Base-by-base conservation (phyloP, 2,329 filamentous ascomycete genomes). In the Macrophomina phaseolina region DNA sequence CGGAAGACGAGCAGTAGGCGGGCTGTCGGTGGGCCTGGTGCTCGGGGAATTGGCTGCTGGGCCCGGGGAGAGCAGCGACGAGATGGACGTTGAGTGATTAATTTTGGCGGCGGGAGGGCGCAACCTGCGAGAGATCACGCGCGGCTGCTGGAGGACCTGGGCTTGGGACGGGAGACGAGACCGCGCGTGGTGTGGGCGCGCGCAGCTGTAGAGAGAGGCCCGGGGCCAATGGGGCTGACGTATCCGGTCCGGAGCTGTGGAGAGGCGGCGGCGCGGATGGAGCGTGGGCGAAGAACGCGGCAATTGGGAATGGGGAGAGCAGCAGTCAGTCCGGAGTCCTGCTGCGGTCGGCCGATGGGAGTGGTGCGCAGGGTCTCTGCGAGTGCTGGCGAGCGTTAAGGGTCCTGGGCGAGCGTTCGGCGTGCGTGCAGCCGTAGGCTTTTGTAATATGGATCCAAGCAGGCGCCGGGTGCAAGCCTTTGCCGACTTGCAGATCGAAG, bases 11-110 rank as follows among this genome's bases (percentile, higher is more conserved):
- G 48, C 56, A 40, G 65, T 53, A 38, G 65, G 56, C 58, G 56
- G 65, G 65, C 65, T 63, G 48, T 45, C 58, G 18, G 65, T 55
- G 30, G 42, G 49, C 40, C 45, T 67, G 65, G 28, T 53, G 65
- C 18, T 38, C 38, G 58, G 52, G n/a, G 51, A 49, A 30, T 40
- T 58, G 64, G 42, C 42, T 30, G 52, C 45, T 16, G 56, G 65
- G 16, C 45, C 58, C 45, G 65, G 65, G 16, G 65, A 62, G 65
- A 67, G 65, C 32, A 67, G 56, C 38, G 65, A 67, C 65, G 65
- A 62, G 65, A 67, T 62, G 65, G 65, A 62, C n/a, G 65, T 53
- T 61, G 64, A 62, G 56, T 52, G 42, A 40, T 53, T 55, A 67
- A 67, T 67, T 38, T 63, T 67, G 65, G 52, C 65, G 65, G 56